Evolutionary conservation across 1,139 yeast genomes (phyloP).

Genomic region (Magnusiomyces paraingens): DNA sequence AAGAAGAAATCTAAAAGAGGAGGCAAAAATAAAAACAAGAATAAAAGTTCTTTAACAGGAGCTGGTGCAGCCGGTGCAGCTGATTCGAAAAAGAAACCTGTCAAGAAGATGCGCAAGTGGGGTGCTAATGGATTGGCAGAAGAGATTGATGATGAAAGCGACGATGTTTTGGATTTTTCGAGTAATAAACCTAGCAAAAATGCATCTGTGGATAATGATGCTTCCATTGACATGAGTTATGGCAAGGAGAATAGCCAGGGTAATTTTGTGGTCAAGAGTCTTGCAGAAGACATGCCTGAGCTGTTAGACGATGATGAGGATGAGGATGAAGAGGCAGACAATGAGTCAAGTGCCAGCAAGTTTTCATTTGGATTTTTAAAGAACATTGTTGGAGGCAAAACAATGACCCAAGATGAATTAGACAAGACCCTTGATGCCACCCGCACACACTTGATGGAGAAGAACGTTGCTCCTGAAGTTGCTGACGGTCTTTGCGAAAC

Average conservation of each 20-base stretch:
- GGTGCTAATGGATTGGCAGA: slow-evolving; percentile 45
- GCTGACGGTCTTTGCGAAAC: slow-evolving; percentile 52
- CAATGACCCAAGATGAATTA: slow-evolving; percentile 42
- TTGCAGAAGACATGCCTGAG: slow-evolving; percentile 41
- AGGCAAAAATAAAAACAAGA: slow-evolving; percentile 20
- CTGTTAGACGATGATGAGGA: slow-evolving; percentile 28
- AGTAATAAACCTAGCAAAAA: slow-evolving; percentile 9
- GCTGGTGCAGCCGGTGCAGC: slow-evolving; percentile 12
- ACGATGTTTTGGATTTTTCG: slow-evolving; percentile 44
- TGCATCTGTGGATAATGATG: slow-evolving; percentile 22
- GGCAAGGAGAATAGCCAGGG: slow-evolving; percentile 42
- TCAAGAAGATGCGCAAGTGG: slow-evolving; percentile 42
- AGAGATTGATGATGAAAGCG: slow-evolving; percentile 35
- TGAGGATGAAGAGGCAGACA: slow-evolving; percentile 21
- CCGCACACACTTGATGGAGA: slow-evolving; percentile 44
- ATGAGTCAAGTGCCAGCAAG: slow-evolving; percentile 22
- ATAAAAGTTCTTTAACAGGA: background rate
- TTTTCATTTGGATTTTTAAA: slow-evolving; percentile 49
- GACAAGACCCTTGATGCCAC: slow-evolving; percentile 39
- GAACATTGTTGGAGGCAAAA: slow-evolving; percentile 57
- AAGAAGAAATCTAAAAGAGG: slow-evolving; percentile 14
- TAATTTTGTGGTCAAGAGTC: slow-evolving; percentile 45
- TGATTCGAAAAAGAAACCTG: slow-evolving; percentile 17
- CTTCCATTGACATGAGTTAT: slow-evolving; percentile 45
- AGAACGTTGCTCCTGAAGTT: slow-evolving; percentile 50